Evolutionary conservation across 495 filamentous ascomycete species (phyloP).

Genomic region (Talaromyces nanjingensis): DNA sequence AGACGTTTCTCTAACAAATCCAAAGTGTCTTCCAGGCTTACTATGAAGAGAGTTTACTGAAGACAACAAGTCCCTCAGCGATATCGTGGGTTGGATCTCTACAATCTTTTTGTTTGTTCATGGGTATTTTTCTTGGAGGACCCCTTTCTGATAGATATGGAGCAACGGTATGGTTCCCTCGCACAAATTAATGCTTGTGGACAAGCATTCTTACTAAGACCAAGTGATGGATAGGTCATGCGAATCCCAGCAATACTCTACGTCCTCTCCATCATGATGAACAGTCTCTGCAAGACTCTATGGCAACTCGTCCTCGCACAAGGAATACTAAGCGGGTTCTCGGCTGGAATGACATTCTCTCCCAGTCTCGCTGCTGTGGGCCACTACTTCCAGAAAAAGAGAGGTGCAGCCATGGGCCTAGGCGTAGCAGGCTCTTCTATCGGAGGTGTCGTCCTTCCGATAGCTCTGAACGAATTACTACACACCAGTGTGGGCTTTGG

Average conservation of each 20-base stretch:
- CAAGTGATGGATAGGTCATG: constrained; percentile 20
- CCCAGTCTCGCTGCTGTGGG: neutral
- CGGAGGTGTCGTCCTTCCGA: constrained; percentile 29
- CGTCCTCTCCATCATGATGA: constrained; percentile 49
- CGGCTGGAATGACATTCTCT: constrained; percentile 40
- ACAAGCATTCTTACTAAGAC: neutral
- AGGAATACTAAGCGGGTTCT: constrained; percentile 46
- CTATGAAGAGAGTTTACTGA: constrained; percentile 45
- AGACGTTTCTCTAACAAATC: neutral
- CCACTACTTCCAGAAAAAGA: constrained; percentile 6
- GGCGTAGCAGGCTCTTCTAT: constrained; percentile 37
- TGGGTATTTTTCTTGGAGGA: constrained; percentile 23
- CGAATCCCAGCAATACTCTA: constrained; percentile 19
- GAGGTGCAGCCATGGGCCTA: constrained; percentile 24
- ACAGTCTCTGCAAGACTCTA: constrained; percentile 46
- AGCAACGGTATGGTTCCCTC: constrained; percentile 17
- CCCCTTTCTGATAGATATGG: constrained; percentile 32
- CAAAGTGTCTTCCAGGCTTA: constrained; percentile 50
- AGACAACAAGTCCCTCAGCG: constrained; percentile 31
- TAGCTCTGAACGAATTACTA: constrained; percentile 26
- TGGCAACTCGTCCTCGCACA: constrained; percentile 60
- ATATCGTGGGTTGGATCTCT: constrained; percentile 59
- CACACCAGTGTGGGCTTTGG: constrained; percentile 15
- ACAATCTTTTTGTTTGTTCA: constrained; percentile 30
- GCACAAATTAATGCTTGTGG: neutral